Conservation (phyloP, 2,329 filamentous ascomycete species). For the Zymoseptoria pseudotritici region DNA sequence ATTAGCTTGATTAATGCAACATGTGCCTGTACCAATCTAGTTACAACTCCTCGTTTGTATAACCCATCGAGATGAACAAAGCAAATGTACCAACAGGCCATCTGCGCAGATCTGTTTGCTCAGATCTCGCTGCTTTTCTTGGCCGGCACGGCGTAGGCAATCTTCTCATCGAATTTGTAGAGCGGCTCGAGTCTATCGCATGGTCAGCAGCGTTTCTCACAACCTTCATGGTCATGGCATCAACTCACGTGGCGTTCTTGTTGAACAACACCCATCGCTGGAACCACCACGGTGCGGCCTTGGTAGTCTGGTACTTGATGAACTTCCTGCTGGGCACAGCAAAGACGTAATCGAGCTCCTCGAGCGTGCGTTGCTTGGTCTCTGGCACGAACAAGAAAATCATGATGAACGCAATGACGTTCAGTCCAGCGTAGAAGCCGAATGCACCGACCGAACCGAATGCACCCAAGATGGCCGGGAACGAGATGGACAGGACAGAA, state of each 20-base stretch:
- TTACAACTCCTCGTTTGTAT: background rate
- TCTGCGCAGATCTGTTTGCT: background rate
- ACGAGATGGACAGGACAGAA: constrained; percentile 44
- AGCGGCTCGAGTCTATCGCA: constrained; percentile 7
- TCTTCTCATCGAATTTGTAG: constrained; percentile 12
- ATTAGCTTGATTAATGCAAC: background rate
- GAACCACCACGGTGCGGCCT: constrained; percentile 41
- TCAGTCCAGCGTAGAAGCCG: constrained; percentile 49
- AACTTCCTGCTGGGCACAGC: constrained; percentile 40
- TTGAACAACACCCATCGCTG: constrained; percentile 23
- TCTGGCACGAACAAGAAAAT: constrained; percentile 46
- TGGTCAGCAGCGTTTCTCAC: no score
- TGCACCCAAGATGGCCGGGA: constrained; percentile 41
- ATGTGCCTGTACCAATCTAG: background rate
- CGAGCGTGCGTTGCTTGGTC: constrained; percentile 42
- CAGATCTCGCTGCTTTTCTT: background rate
- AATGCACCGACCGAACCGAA: constrained; percentile 51
- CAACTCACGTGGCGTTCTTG: constrained; percentile 5
- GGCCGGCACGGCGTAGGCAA: background rate
- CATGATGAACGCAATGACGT: constrained; percentile 47
- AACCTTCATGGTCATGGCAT: no score
- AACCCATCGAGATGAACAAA: background rate
- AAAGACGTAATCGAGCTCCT: constrained; percentile 46
- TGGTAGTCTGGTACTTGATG: constrained; percentile 27
- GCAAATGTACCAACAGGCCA: background rate